Percentiles rank a stretch among this genome's conserved stretches.
Conservation (phyloP, 2,329 filamentous ascomycete species). For the Fusarium citri region DNA sequence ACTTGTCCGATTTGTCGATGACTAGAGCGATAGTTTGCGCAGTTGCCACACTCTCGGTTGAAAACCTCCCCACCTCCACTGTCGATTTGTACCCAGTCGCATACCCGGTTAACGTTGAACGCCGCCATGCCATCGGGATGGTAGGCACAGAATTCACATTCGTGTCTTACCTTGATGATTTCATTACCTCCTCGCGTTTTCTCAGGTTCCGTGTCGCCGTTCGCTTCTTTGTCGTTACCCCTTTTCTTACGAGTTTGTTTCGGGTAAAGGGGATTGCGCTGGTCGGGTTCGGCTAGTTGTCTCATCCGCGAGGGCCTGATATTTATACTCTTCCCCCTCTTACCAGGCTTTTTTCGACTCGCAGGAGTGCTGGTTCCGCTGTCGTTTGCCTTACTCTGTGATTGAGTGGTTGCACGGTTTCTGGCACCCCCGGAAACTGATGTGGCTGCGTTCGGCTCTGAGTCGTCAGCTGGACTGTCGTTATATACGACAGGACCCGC, state of each 20-base stretch:
- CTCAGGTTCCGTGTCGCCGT: not conserved
- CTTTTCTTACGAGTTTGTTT: not conserved
- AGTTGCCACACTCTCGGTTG: slow-evolving; percentile 33
- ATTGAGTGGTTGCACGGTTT: not conserved
- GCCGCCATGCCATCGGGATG: slow-evolving; percentile 9
- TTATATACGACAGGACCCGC: not conserved
- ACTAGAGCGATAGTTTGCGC: slow-evolving; percentile 31
- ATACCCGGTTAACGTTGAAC: not conserved
- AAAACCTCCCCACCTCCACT: not conserved
- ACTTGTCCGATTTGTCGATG: not conserved
- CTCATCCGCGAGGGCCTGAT: not conserved
- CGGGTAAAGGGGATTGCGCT: not conserved
- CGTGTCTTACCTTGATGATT: too few relatives aligned
- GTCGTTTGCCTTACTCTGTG: not conserved
- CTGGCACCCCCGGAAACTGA: not conserved
- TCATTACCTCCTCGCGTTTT: not conserved
- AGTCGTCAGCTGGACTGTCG: not conserved
- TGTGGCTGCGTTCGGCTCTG: not conserved
- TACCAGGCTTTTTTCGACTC: not conserved
- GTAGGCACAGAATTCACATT: slow-evolving; percentile 33
- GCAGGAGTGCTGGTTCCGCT: not conserved
- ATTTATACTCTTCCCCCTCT: not conserved
- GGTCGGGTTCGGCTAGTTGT: not conserved
- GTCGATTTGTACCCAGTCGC: slow-evolving; percentile 12
- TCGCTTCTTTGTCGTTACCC: not conserved